Base-by-base conservation (phyloP, 306 rosid genomes). In the Argentina anserina region DNA sequence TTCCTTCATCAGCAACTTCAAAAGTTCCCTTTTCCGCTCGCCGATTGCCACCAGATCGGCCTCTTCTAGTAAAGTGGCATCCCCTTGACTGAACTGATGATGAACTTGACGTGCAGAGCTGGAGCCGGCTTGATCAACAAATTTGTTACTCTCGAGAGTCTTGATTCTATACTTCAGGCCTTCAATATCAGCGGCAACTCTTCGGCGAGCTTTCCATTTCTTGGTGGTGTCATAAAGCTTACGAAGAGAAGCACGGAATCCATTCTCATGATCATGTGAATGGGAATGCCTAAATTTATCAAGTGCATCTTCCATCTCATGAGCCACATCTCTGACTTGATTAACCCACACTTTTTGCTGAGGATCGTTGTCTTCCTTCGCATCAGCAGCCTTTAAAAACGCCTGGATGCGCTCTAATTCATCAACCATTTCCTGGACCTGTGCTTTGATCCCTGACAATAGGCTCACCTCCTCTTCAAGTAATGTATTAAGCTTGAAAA, bases 1-100 rank as follows among this genome's bases (percentile, higher is more conserved):
- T 11, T 59, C 75, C 37, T 45, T 34, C 23, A 75, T 47, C 37
- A 85, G 67, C 88, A 79, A 72, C 46, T 70, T 13, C 2, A 81
- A 77, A 62, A 87, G 55, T 74, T 72, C 9, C 36, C 33, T 63
- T 34, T 87, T 85, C 23, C 61, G 83, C 53, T 64, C 76, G 5
- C 83, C 49, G 45, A 85, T 87, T 65, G 86, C 88, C 45, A 85
- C 85, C 15, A 87, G 78, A 33, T 85, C 92, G 43, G 79, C 78
- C 34, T 78, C 80, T 75, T 85, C 88, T 41, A 88, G 74, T 60
- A 85, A 83, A 77, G 85, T 87, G 45, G 85, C 88, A 43, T 87
- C 86, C n/a, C 89, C 89, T 63, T 70, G 78, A 55, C 29, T 78
- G 75, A 49, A 77, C 47, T 49, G 69, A 65, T 46, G 20, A 4